Base-by-base conservation (phyloP, 1,284 basidiomycete species). In the Pseudozyma pruni region DNA sequence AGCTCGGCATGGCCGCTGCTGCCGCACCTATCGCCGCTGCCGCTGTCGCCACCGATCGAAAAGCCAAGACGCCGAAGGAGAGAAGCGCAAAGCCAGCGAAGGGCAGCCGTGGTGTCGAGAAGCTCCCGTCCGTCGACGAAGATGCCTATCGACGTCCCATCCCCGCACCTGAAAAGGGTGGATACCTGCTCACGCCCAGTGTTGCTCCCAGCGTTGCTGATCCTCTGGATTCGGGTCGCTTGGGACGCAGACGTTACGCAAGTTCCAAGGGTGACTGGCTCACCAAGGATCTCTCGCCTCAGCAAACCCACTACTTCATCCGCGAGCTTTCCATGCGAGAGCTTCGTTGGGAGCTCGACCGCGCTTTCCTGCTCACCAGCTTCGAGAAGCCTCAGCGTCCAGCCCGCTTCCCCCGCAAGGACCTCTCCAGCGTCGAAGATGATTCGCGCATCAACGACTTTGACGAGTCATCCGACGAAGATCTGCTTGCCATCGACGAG, bases 281-380 rank as follows among this genome's bases (percentile, higher is more conserved):
- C 19, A 38, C 72, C 29, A 60, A 70, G 32, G 66, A 70, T 32
- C 48, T 79, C 14, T 47, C 68, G 20, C 62, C 75, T 2, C 69
- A 79, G 60, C 69, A 78, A 53, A 66, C 61, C 8, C 73, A 79
- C 63, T 80, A 77, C 61, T 72, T 81, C 48, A 38, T 81, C 41
- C 74, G 75, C 25, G 72, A 74, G 29, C 53, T 80, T 10, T 63
- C 78, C 0, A 20, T 40, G 39, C 61, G 73, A 34, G 75, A 80
- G 44, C 69, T 80, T 20, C 41, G 48, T 7, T 79, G 75, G 75
- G 79, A 80, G 59, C 55, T 78, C 20, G 79, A 79, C 45, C 72
- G 77, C 8, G 58, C 75, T 10, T 80, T 70, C 59, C 42, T 78
- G 22, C 51, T 80, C 13, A 68, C 59, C 17, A 68, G 61, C 50